Evolutionary conservation across 2,329 filamentous ascomycete genomes (phyloP), one percentile per base, ranked within the genome.

Genomic region (Rugonectria rugulosa): DNA sequence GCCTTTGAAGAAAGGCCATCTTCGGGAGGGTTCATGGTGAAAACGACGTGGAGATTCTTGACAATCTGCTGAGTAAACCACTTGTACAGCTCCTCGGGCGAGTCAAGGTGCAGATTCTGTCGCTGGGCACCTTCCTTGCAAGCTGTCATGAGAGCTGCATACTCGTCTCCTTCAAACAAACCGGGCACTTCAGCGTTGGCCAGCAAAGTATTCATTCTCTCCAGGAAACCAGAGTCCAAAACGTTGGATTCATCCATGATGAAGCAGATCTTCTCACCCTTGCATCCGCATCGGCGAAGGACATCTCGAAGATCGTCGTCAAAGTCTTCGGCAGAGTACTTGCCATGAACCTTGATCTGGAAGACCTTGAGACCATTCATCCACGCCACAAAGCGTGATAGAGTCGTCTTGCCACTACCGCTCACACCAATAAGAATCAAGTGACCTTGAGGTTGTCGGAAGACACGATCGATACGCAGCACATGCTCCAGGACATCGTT

Each of bases 201-300:
- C 58, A 99, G 87, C 45, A 99, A 79, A 0, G 95, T 99, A 73
- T 99, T 99, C 95, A 99, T 99, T 68, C 96, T 89, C 75, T 99
- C 95, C 51, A 99, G 77, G 87, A 99, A 99, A 49, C 95, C 95
- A 37, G 95, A 99, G 74, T 99, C 95, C 23, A 99, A 84, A 29
- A 99, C 95, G 68, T 99, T 99, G 9, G 94, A 90, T 78, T 99
- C 95, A 72, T 99, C 95, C 93, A 99, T 98, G 79, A 99, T 97
- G 81, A 99, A 99, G 78, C 96, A 99, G 43, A 99, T 96, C 81
- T 98, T 98, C 73, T 99, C 95, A 29, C 95, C 95, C 80, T 97
- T 97, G 80, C 94, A 98, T 60, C 95, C 95, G 66, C 92, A 96
- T 53, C 95, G 87, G 40, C 95, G 89, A 34, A 99, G 85, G 8